Evolutionary conservation across 352 stramenopile species (phyloP).

Genomic region (Pythium monospermum): DNA sequence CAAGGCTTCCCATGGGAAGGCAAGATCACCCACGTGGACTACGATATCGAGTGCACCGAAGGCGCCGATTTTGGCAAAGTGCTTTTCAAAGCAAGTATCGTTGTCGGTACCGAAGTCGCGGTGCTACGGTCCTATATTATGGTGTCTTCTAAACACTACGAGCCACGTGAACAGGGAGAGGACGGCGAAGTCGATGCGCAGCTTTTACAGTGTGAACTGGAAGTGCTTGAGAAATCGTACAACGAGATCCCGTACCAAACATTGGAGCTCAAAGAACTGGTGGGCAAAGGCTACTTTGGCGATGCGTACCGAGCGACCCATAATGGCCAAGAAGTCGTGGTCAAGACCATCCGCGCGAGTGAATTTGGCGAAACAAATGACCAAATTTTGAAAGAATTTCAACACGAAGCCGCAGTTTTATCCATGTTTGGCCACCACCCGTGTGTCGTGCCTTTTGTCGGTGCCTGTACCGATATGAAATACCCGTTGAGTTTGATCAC

Average conservation of each 20-base stretch:
- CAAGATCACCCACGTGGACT: conserved; percentile 55
- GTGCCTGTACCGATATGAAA: conserved; percentile 61
- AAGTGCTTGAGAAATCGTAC: conserved; percentile 74
- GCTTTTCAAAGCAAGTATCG: conserved; percentile 67
- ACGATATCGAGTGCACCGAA: conserved; percentile 57
- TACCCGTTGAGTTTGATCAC: conserved; percentile 67
- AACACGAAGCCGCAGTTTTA: conserved; percentile 73
- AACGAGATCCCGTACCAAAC: conserved; percentile 63
- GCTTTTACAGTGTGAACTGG: conserved; percentile 53
- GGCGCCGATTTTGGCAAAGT: conserved; percentile 47
- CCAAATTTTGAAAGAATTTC: conserved; percentile 78
- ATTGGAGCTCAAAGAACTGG: conserved; percentile 69
- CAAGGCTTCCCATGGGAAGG: conserved; percentile 71
- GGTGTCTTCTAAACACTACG: conserved; percentile 34
- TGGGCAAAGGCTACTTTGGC: conserved; percentile 74
- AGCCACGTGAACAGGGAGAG: conserved; percentile 35
- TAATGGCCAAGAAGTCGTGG: conserved; percentile 66
- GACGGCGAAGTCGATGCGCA: conserved; percentile 50
- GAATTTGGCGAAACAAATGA: conserved; percentile 70
- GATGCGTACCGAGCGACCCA: conserved; percentile 64
- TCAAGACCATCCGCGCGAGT: conserved; percentile 75
- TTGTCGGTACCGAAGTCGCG: conserved; percentile 63
- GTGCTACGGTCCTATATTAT: conserved; percentile 69
- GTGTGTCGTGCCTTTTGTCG: conserved; percentile 78
- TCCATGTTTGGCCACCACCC: conserved; percentile 83